Evolutionary conservation across 2,329 filamentous ascomycete genomes (phyloP).

Genomic region (Penicillium sp.): DNA sequence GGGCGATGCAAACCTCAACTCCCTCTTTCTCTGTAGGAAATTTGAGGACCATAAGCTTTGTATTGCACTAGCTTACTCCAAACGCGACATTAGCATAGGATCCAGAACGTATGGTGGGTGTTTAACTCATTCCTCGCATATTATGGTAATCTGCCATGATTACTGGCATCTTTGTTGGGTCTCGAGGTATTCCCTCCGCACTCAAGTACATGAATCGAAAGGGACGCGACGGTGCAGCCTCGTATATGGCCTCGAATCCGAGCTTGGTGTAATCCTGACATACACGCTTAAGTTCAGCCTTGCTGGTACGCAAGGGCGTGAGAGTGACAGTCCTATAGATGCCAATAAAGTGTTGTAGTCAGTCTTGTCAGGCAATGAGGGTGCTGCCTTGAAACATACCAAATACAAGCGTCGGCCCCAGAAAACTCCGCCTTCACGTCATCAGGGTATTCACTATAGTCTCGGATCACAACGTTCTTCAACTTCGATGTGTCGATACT

Average conservation of each 20-base stretch:
- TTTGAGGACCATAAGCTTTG: conserved; percentile 9
- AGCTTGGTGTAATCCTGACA: conserved; percentile 41
- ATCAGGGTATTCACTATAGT: conserved; percentile 36
- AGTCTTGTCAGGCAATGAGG: too few species aligned
- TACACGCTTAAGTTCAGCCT: conserved; percentile 27
- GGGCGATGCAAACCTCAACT: conserved; percentile 9
- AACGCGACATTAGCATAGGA: background rate
- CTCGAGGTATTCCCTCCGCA: conserved; percentile 45
- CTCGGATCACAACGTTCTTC: conserved; percentile 28
- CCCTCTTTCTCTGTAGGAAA: background rate
- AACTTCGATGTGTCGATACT: conserved; percentile 24
- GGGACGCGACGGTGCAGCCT: conserved; percentile 28
- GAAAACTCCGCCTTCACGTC: conserved; percentile 29
- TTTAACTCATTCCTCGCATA: conserved; percentile 9
- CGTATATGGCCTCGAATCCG: conserved; percentile 38
- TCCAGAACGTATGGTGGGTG: background rate
- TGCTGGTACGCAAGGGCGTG: background rate
- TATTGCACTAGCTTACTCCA: conserved; percentile 1
- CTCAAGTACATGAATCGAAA: conserved; percentile 53
- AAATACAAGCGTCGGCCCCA: conserved; percentile 38
- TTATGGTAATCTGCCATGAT: conserved; percentile 9
- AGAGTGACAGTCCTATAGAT: conserved; percentile 5
- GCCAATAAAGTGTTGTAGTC: background rate
- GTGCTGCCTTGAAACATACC: conserved; percentile 22
- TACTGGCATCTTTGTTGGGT: conserved; percentile 43